These are phyloP conservation scores for Yarrowia sp. DNA, from an alignment of 805 yeast species.

Conservation along the genomic window DNA sequence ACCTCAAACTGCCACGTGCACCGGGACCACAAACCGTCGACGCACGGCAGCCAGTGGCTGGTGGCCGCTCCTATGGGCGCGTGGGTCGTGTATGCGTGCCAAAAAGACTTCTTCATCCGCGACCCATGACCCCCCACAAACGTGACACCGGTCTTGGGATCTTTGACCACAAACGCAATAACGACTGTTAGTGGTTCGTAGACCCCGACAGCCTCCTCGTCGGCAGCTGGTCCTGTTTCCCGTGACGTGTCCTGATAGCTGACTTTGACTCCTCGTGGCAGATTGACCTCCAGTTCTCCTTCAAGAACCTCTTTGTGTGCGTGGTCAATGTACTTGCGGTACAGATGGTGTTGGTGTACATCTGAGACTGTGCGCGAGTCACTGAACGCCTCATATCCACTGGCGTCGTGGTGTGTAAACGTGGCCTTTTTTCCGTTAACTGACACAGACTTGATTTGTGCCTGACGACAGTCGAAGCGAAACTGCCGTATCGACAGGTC, in stretches of 20 bases:
- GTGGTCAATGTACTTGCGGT: conserved; percentile 51
- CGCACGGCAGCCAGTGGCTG: conserved; percentile 97
- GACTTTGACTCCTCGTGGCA: conserved; percentile 66
- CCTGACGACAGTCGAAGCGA: conserved; percentile 74
- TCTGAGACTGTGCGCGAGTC: conserved; percentile 30
- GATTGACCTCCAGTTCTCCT: conserved; percentile 58
- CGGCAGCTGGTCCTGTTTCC: conserved; percentile 26
- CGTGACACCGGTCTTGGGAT: conserved; percentile 69
- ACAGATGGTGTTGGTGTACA: conserved; percentile 56
- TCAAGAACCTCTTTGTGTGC: conserved; percentile 53
- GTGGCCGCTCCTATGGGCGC: conserved; percentile 75
- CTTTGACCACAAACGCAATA: conserved; percentile 60
- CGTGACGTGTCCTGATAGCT: conserved; percentile 45
- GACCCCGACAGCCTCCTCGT: conserved; percentile 38
- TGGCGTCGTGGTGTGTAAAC: conserved; percentile 54
- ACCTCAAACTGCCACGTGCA: conserved; percentile 90
- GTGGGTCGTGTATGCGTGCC: conserved; percentile 88
- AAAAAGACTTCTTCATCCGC: conserved; percentile 43
- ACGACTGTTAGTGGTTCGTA: conserved; percentile 72
- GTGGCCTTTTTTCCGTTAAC: conserved; percentile 60
- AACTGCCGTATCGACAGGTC: conserved; percentile 55
- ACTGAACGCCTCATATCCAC: conserved; percentile 40
- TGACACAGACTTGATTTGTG: conserved; percentile 52
- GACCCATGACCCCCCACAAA: conserved; percentile 64
- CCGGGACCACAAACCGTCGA: conserved; percentile 82